Conservation (phyloP, 805 yeast species). For the Scheffersomyces stipitis region DNA sequence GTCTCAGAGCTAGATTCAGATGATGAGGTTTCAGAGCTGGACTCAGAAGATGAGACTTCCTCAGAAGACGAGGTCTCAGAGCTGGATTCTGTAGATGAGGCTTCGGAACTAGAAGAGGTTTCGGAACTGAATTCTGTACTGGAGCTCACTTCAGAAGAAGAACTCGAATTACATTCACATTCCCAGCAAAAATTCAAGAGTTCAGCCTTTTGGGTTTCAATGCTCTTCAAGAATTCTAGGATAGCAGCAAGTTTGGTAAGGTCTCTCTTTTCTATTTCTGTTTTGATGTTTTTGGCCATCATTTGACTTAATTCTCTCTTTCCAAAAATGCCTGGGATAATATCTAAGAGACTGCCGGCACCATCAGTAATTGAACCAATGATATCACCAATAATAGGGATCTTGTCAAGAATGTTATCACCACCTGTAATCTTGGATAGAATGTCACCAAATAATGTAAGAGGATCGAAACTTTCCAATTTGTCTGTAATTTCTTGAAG, state of each 20-base stretch:
- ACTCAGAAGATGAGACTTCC: too few relatives aligned
- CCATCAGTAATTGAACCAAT: slow-evolving; percentile 1
- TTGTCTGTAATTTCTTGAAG: too few relatives aligned
- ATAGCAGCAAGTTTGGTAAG: slow-evolving; percentile 2
- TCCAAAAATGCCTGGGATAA: slow-evolving; percentile 3
- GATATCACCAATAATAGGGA: too few relatives aligned
- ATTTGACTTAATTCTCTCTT: slow-evolving; percentile 6
- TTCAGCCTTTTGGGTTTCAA: slow-evolving; percentile 4
- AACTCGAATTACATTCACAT: slow-evolving; percentile 6
- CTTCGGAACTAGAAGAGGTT: neutral
- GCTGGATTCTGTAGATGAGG: neutral
- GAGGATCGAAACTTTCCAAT: too few relatives aligned
- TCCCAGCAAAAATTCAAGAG: slow-evolving; percentile 12
- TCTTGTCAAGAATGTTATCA: too few relatives aligned
- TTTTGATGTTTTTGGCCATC: neutral
- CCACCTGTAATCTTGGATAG: too few relatives aligned
- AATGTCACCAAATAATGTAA: too few relatives aligned
- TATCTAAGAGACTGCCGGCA: slow-evolving; percentile 5
- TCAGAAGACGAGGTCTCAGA: too few relatives aligned
- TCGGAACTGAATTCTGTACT: neutral
- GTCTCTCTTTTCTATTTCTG: neutral
- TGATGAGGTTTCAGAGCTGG: too few relatives aligned
- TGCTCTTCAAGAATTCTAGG: slow-evolving; percentile 1
- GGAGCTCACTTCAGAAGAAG: neutral
- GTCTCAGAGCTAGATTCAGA: too few relatives aligned